These are phyloP conservation scores for Lachnellula hyalina DNA, from an alignment of 2,329 filamentous ascomycete genomes.

Conservation along the genomic window DNA sequence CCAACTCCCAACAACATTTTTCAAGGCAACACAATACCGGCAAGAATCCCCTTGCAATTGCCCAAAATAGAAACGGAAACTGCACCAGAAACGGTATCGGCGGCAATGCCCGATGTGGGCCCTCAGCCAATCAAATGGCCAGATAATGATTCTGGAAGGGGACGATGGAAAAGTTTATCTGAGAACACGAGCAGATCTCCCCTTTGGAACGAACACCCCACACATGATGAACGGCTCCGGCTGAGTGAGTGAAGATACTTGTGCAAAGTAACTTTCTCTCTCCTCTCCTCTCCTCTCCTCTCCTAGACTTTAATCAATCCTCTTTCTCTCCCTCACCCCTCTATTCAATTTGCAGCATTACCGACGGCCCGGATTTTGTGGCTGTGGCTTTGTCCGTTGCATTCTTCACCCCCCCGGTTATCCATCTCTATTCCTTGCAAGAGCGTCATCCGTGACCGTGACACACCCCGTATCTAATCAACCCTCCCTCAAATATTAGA, in stretches of 20 bases:
- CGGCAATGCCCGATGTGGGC: background rate
- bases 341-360: background rate
- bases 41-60: too few relatives aligned
- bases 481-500: background rate
- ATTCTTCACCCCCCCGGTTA: slow-evolving; percentile 8
- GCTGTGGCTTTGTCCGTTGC: background rate
- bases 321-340: background rate
- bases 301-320: background rate
- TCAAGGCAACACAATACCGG: too few relatives aligned
- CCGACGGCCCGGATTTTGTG: too few relatives aligned
- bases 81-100: too few relatives aligned
- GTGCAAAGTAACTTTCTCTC: background rate
- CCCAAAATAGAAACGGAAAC: too few relatives aligned
- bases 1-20: too few relatives aligned
- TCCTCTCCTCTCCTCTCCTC: background rate
- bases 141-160: background rate
- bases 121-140: background rate
- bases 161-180: background rate
- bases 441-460: slow-evolving; percentile 1
- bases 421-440: slow-evolving; percentile 1
- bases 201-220: background rate
- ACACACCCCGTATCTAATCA: slow-evolving; percentile 8
- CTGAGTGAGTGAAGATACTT: background rate
- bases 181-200: too few relatives aligned
- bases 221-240: background rate